These are phyloP conservation scores for Asterella californica DNA, from an alignment of 225 moss, liverwort and hornwort genomes.

Conservation along the genomic window DNA sequence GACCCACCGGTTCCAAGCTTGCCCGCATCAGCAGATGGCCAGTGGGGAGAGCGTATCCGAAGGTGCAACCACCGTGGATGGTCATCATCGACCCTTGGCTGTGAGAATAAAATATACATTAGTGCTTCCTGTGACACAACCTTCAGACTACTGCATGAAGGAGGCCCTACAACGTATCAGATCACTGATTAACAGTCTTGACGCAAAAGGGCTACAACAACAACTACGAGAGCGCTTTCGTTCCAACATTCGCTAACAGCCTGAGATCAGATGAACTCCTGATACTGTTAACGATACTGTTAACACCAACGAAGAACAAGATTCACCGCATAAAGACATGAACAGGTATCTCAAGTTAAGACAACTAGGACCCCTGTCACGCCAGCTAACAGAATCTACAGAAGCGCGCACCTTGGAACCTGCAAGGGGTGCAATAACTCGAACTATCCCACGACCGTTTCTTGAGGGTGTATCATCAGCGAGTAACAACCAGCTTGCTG, in stretches of 20 bases:
- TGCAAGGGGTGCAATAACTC: conserved; percentile 88
- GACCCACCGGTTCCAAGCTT: conserved; percentile 72
- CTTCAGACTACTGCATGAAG: background rate
- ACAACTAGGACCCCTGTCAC: no score
- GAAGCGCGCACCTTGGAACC: conserved; percentile 68
- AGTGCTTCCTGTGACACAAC: background rate
- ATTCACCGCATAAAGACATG: background rate
- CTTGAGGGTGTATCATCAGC: conserved; percentile 57
- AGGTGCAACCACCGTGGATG: conserved; percentile 95
- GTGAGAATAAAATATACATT: conserved; percentile 23
- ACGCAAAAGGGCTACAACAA: background rate
- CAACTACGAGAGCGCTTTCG: background rate
- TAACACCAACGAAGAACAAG: background rate
- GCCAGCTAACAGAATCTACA: background rate
- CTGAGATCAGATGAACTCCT: background rate
- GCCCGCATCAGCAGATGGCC: conserved; percentile 90
- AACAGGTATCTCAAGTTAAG: background rate
- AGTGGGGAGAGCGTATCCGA: conserved; percentile 90
- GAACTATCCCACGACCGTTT: conserved; percentile 64
- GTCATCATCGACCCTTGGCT: conserved; percentile 96
- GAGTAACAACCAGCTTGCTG: conserved; percentile 69
- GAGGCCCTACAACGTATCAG: background rate
- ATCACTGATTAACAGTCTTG: background rate
- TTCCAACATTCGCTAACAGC: background rate
- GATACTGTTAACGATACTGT: background rate